Evolutionary conservation across 768 basidiomycete species (phyloP), one percentile per base, ranked within the genome.

Genomic region (Kwoniella dejecticola): DNA sequence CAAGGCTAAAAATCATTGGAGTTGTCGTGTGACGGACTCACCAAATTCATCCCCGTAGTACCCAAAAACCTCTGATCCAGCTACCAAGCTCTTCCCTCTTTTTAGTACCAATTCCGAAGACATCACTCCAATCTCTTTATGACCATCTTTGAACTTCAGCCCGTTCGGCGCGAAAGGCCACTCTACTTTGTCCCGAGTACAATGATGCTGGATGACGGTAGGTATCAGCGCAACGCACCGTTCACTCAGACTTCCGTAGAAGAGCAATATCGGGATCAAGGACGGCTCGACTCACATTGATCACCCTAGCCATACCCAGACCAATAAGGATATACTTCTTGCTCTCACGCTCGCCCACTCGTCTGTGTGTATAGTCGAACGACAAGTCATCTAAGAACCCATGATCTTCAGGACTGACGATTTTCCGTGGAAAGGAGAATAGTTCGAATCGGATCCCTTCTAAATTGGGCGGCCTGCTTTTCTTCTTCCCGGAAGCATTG

Each of bases 1-100:
- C n/a, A 40, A 40, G 12, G 2, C 38, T 12, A 12, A 12, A 40
- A 12, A n/a, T 40, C 38, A 5, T 40, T n/a, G 33, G 15, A 36
- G 15, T 36, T 44, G 21, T 44, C 12, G 29, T 26, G 11, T 19
- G 26, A 12, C 6, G 10, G 23, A 29, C 52, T 54, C 26, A 54
- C 52, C 52, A 29, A 54, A 54, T 15, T 54, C 41, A 26, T 54
- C 52, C 19, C 52, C 52, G 21, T 54, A 54, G 26, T 41, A 54
- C 4, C 38, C 52, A 26, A 54, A 54, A n/a, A 54, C 26, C 17
- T 54, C 52, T 15, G 26, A 24, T 15, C 52, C 52, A 12, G 52
- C 30, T 27, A 11, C 40, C 13, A 54, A 42, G 26, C 24, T 13
- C 42, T 26, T 42, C 15, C 27, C 26, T 7, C 19, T 6, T 6